Base-by-base conservation (phyloP, 768 basidiomycete genomes). In the Mycena alexandri region DNA sequence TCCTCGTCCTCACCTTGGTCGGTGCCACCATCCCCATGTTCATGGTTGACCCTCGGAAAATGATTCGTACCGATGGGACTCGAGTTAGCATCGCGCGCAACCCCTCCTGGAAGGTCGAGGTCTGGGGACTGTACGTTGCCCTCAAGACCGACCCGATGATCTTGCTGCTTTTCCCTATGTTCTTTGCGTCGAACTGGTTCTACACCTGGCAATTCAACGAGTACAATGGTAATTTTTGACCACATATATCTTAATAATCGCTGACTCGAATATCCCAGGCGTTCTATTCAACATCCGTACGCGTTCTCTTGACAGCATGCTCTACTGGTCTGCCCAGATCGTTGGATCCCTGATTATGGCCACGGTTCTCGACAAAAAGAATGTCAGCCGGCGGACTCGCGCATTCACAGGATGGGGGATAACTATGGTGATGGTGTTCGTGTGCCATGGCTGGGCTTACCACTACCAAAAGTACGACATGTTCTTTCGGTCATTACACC, bases 151-250 rank as follows among this genome's bases (percentile, higher is more conserved):
- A 95, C 73, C 92, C 91, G 0, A 82, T 84, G 79, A 87, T 95
- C 71, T 66, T 94, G 17, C 79, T 93, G 5, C 84, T 94, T 21
- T 92, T 95, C 82, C 94, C 93, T 14, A 92, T 94, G 90, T 94
- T 94, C 78, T 87, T 93, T 61, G 87, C 91, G 10, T 91, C 89
- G 46, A 94, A 94, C 76, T 94, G 91, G 86, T 93, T 93, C 79
- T 93, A 93, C 74, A 90, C 93, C 3, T 94, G 91, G 91, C 92
- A 94, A 77, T 91, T 91, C 79, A 93, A 92, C 68, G 91, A 88
- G 54, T 94, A 84, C 78, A 95, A 94, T 72, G 87, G 83, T 69
- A 43, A 25, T 51, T 34, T 38, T 10, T 21, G 34, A 4, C 10
- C 21, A 4, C 24, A 10, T 47, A 29, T 24, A 0, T 42, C 21